phyloP scores from a whole-genome alignment of 2,329 filamentous ascomycete genomes.

The Lasiodiplodia hormozganensis region DNA sequence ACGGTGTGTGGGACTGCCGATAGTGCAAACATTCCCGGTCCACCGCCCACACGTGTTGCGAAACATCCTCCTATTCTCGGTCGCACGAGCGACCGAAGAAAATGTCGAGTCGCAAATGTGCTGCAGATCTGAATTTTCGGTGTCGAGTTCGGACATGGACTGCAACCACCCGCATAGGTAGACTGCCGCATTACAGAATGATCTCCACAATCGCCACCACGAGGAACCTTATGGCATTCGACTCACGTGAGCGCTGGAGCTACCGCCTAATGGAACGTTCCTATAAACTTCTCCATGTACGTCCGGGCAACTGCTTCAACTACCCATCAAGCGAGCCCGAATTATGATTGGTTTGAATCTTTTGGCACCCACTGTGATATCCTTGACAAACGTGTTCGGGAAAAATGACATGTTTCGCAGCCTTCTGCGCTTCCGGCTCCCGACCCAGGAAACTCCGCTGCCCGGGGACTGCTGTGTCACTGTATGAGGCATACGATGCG shows the following conservation, averaged over 20 bases:
- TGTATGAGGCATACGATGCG: slow-evolving; percentile 7
- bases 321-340: too few relatives aligned
- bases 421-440: neutral
- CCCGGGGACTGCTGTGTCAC: slow-evolving; percentile 2
- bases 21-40: neutral
- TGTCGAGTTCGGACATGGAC: neutral
- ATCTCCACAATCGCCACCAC: too few relatives aligned
- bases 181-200: too few relatives aligned
- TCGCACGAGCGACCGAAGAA: neutral
- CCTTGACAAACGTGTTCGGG: neutral
- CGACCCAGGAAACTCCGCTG: neutral
- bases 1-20: neutral
- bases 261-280: too few relatives aligned
- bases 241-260: too few relatives aligned
- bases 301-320: too few relatives aligned
- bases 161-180: neutral
- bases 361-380: neutral
- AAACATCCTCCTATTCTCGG: neutral
- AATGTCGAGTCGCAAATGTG: neutral
- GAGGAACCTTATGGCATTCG: too few relatives aligned
- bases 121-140: neutral
- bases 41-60: neutral
- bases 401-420: neutral
- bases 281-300: too few relatives aligned
- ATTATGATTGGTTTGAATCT: too few relatives aligned